Conservation (phyloP, 164 flowering plant species). For the Aristolochia californica region DNA sequence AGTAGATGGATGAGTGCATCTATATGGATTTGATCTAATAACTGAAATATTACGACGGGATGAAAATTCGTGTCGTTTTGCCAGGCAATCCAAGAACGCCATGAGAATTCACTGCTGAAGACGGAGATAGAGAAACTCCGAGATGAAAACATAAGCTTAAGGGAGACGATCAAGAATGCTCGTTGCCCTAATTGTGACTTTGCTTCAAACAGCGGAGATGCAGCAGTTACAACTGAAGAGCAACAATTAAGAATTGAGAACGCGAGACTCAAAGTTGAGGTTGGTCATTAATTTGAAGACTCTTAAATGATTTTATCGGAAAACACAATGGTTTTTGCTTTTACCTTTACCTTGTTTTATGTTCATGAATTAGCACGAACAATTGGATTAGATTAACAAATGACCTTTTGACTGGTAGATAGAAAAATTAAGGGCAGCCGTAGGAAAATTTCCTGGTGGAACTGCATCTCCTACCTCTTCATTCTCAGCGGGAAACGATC, state of each 20-base stretch:
- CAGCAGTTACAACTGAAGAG: slow-evolving; percentile 38
- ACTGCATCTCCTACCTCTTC: slow-evolving; percentile 49
- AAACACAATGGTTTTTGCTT: background rate
- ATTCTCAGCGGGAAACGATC: slow-evolving; percentile 48
- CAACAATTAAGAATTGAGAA: slow-evolving; percentile 81
- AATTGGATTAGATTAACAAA: too few relatives aligned
- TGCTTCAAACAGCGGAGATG: slow-evolving; percentile 42
- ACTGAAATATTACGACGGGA: too few relatives aligned
- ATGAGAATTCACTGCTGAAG: slow-evolving; percentile 85
- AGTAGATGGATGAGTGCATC: too few relatives aligned
- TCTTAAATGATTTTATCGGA: background rate
- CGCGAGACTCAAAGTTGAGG: slow-evolving; percentile 94
- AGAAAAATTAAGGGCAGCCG: slow-evolving; percentile 48
- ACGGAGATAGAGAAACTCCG: slow-evolving; percentile 80
- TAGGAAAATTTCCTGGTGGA: slow-evolving; percentile 38
- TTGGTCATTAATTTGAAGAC: slow-evolving; percentile 7
- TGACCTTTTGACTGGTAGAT: slow-evolving; percentile 26
- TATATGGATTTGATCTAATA: background rate
- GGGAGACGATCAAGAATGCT: slow-evolving; percentile 59
- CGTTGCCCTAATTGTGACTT: slow-evolving; percentile 85
- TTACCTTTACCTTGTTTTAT: background rate
- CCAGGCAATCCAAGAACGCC: slow-evolving; percentile 97
- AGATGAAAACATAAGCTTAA: slow-evolving; percentile 67
- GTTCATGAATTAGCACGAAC: too few relatives aligned
- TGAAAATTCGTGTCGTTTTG: background rate